A percentile compares a stretch with the other conserved stretches of the same genome.
Conservation (phyloP, 768 basidiomycete species). For the Exidia glandulosa region DNA sequence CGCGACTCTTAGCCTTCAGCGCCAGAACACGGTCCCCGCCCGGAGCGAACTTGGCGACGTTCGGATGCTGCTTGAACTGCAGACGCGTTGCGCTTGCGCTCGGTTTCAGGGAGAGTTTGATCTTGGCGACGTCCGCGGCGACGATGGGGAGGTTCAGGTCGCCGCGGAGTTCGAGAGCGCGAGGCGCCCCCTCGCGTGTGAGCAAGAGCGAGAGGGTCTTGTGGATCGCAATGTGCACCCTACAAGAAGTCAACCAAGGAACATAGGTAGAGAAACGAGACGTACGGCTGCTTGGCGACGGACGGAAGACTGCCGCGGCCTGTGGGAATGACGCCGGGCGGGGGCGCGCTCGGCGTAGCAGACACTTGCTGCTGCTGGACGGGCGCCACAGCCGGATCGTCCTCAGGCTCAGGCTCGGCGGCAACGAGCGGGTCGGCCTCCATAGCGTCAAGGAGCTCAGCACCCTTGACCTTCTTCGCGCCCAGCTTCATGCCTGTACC, state of each 20-base stretch:
- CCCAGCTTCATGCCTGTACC: constrained; percentile 94
- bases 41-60: constrained; percentile 76
- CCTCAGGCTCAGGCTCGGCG: constrained; percentile 42
- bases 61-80: constrained; percentile 96
- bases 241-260: too few species aligned
- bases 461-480: constrained; percentile 81
- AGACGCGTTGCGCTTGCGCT: constrained; percentile 47
- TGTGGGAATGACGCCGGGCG: too few species aligned
- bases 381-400: constrained; percentile 41
- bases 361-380: too few species aligned
- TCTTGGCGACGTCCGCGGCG: constrained; percentile 56
- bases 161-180: constrained; percentile 83
- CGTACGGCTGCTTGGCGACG: constrained; percentile 70
- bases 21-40: constrained; percentile 58
- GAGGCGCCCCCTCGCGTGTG: constrained; percentile 81
- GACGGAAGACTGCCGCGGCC: constrained; percentile 63
- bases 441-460: constrained; percentile 77
- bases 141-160: constrained; percentile 88
- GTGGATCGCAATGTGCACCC: constrained; percentile 78
- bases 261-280: too few species aligned
- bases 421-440: constrained; percentile 70
- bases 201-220: constrained; percentile 74
- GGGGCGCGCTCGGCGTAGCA: too few species aligned
- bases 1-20: constrained; percentile 69
- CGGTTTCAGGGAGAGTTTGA: constrained; percentile 55